Evolutionary conservation across 2,329 filamentous ascomycete genomes (phyloP).

Genomic region (Dothideomycetes sp.): DNA sequence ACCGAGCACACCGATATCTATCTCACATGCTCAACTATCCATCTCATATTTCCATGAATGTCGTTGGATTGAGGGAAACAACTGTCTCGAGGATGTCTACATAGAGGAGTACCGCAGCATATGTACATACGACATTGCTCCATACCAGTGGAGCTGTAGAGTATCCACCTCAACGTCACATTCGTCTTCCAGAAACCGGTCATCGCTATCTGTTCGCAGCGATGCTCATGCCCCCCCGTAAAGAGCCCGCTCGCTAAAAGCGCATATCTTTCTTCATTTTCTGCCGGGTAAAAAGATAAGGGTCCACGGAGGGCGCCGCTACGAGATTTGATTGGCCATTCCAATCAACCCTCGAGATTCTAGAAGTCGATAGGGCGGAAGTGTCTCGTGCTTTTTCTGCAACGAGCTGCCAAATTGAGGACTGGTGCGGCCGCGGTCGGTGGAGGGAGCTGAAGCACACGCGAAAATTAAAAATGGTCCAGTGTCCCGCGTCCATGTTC

Average conservation of each 20-base stretch:
- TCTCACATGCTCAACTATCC: no score
- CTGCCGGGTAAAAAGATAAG: conserved; percentile 6
- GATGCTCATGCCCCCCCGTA: no score
- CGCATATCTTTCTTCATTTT: conserved; percentile 2
- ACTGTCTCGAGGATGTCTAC: no score
- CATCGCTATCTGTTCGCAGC: not conserved
- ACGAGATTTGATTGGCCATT: conserved; percentile 2
- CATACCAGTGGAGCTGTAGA: no score
- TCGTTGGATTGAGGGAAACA: no score
- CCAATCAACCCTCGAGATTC: not conserved
- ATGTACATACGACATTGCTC: no score
- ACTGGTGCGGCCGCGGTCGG: conserved; percentile 2
- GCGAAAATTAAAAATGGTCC: conserved; percentile 11
- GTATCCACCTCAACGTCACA: no score
- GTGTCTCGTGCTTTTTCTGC: conserved; percentile 9
- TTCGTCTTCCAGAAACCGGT: not conserved
- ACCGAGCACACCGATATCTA: no score
- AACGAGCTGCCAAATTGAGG: conserved; percentile 13
- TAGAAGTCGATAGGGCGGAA: conserved; percentile 12
- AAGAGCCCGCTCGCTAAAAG: conserved; percentile 1
- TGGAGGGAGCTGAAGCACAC: conserved; percentile 6
- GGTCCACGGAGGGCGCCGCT: conserved; percentile 7
- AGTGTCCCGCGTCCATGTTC: not conserved
- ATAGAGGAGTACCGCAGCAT: no score
- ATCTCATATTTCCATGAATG: no score